phyloP scores from a whole-genome alignment of 148 eudicot species.

The Hydrangea macrophylla region DNA sequence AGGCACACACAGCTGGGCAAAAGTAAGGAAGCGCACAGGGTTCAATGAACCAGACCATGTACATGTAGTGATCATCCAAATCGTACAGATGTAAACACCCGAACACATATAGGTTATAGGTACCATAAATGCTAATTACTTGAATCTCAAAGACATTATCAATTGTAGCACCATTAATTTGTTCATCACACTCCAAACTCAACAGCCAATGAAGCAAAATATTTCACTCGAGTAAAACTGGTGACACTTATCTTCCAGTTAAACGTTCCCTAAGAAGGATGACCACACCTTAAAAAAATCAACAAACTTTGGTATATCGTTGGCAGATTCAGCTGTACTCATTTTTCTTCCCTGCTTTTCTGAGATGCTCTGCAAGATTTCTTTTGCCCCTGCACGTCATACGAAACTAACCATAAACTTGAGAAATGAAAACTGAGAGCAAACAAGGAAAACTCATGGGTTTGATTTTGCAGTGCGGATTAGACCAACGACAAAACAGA shows the following conservation, averaged over 20 bases:
- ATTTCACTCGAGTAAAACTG: background rate
- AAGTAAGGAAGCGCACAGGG: no score
- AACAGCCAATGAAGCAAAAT: constrained; percentile 2
- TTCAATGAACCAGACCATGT: no score
- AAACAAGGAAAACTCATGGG: background rate
- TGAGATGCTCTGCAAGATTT: constrained; percentile 73
- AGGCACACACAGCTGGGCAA: no score
- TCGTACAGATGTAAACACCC: background rate
- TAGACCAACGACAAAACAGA: constrained; percentile 2
- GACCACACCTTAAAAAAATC: constrained; percentile 56
- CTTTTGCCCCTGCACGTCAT: constrained; percentile 76
- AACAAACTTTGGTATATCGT: constrained; percentile 73
- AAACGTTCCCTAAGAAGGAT: constrained; percentile 1
- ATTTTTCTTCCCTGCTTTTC: constrained; percentile 91
- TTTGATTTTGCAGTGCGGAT: background rate
- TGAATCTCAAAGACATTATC: background rate
- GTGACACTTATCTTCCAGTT: background rate
- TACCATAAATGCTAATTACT: background rate
- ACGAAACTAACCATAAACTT: constrained; percentile 3
- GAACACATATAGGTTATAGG: background rate
- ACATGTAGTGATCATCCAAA: no score
- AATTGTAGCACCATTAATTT: background rate
- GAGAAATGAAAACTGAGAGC: constrained; percentile 1
- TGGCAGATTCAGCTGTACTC: constrained; percentile 68
- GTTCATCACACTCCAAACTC: background rate